Conservation (phyloP, 805 yeast genomes). For the Isabelozyma pseudorhagii region DNA sequence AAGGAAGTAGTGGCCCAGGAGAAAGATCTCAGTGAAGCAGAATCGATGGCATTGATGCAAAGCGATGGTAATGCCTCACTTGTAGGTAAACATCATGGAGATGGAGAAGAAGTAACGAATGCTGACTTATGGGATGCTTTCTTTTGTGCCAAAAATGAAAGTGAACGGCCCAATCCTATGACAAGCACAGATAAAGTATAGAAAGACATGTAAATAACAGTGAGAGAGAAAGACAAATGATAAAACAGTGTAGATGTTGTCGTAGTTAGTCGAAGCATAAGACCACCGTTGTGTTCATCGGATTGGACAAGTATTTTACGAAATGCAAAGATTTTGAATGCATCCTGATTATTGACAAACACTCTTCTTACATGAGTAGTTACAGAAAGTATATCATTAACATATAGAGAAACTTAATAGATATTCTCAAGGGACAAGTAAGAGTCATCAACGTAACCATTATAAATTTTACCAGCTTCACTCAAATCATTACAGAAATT, state of each 20-base stretch:
- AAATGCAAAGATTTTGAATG: too few species aligned
- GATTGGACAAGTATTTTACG: too few species aligned
- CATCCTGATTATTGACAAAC: not conserved
- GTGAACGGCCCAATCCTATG: constrained; percentile 4
- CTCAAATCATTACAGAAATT: constrained; percentile 51
- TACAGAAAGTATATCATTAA: not conserved
- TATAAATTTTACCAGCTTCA: constrained; percentile 67
- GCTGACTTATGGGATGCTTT: constrained; percentile 64
- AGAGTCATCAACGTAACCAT: constrained; percentile 65
- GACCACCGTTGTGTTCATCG: too few species aligned
- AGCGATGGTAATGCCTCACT: constrained; percentile 50
- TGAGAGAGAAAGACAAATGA: not conserved
- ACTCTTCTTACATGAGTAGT: not conserved
- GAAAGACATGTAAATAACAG: not conserved
- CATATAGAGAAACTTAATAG: not conserved
- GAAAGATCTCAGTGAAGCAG: constrained; percentile 38
- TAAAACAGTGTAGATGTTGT: too few species aligned
- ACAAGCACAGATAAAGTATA: not conserved
- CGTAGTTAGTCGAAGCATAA: too few species aligned
- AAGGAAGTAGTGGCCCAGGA: constrained; percentile 20
- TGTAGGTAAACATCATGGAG: constrained; percentile 37
- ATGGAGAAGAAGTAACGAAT: constrained; percentile 58
- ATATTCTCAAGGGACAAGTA: constrained; percentile 47
- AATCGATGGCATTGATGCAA: constrained; percentile 51
- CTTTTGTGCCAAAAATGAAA: constrained; percentile 31